Evolutionary conservation across 73 alveolate species (phyloP).

Genomic region (Tetrahymena elliotti): DNA sequence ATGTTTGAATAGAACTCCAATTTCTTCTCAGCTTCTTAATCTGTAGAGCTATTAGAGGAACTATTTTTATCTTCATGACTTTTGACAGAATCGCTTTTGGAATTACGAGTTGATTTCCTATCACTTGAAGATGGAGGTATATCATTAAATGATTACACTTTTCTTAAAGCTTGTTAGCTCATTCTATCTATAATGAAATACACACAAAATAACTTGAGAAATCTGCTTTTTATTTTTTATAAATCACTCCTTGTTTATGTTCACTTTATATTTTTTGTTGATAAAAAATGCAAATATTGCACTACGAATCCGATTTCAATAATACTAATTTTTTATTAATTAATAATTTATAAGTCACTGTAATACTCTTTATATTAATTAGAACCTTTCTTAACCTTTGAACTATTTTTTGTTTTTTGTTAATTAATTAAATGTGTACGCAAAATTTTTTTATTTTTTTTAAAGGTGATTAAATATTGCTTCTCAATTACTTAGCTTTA

Average conservation of each 20-base stretch:
- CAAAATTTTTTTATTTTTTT: neutral
- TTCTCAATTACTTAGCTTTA: neutral
- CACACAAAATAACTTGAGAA: neutral
- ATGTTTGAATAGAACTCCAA: neutral
- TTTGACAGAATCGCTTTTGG: neutral
- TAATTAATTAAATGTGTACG: neutral
- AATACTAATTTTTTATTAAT: neutral
- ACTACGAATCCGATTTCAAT: neutral
- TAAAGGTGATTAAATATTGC: neutral
- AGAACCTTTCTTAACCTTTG: neutral
- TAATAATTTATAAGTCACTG: neutral
- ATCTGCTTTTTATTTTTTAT: neutral
- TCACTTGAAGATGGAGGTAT: neutral
- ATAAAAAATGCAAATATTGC: neutral
- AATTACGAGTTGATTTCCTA: neutral
- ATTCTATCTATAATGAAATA: neutral
- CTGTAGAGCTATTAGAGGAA: neutral
- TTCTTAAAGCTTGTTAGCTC: neutral
- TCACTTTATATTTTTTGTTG: neutral
- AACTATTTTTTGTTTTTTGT: neutral
- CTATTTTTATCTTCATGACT: neutral
- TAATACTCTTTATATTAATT: neutral
- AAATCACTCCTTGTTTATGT: neutral
- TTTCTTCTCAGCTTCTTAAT: neutral
- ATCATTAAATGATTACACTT: neutral